Base-by-base conservation (phyloP, 2,329 filamentous ascomycete species). In the Colletotrichum karsti region DNA sequence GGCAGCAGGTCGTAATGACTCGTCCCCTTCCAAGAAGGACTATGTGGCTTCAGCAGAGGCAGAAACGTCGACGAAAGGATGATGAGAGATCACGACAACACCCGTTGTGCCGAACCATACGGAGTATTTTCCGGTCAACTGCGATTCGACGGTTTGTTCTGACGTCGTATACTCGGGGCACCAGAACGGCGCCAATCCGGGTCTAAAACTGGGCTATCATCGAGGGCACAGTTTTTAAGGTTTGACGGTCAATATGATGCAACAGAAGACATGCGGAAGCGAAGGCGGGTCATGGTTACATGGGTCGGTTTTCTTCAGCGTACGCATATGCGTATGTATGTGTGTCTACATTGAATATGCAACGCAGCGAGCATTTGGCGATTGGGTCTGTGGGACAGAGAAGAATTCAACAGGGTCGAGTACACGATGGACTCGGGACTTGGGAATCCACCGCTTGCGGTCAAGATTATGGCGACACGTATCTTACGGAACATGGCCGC, bases 201-300 rank as follows among this genome's bases (percentile, higher is more conserved):
- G 24, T 35, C 37, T 28, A 46, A 28, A 30, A 63, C 39, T 28
- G 39, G 26, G 26, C 18, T 33, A 44, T 55, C 48, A 10, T 22
- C 2, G 10, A 57, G n/a, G 54, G 39, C 37, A 42, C 13, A 22
- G 13, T 30, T 54, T 54, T 55, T 28, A 56, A 50, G 60, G 55
- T 63, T 20, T 48, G 39, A 56, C 48, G 39, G 39, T 62, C 57
- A 33, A n/a, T n/a, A 48, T 33, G 26, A n/a, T 54, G 56, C 24
- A 39, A 51, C 18, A 37, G 24, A 18, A 61, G 30, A 37, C 39
- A 46, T 10, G 15, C 30, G 37, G 48, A 37, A 66, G 50, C 30
- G 63, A 61, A 37, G 39, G 63, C 57, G 57, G 56, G 37, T 39
- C 63, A 41, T 18, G 30, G 57, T 55, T 54, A 50, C 41, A 48